Percentiles rank a stretch among this genome's conserved stretches.
Evolutionary conservation across 306 rosid genomes (phyloP).

Genomic region (Sindora glabra): DNA sequence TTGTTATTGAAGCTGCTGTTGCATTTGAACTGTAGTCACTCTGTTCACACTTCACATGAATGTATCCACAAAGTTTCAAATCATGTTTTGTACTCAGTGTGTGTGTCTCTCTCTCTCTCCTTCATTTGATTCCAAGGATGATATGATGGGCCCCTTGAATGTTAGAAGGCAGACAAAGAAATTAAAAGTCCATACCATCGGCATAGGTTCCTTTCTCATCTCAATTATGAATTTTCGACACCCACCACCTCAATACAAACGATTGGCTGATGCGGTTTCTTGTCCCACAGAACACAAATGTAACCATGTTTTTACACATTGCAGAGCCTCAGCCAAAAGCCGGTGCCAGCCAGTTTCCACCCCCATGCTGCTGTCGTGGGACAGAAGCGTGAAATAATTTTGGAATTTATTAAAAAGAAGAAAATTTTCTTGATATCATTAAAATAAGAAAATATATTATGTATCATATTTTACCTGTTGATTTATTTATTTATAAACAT

Average conservation of each 20-base stretch:
- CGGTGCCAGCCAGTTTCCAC: too few relatives aligned
- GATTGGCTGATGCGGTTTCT: slow-evolving; percentile 1
- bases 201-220: slow-evolving; percentile 22
- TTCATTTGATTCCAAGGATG: slow-evolving; percentile 12
- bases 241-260: background rate
- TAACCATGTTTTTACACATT: background rate
- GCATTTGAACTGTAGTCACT: background rate
- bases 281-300: background rate
- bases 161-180: slow-evolving; percentile 26
- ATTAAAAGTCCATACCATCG: slow-evolving; percentile 2
- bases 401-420: too few relatives aligned
- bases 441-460: too few relatives aligned
- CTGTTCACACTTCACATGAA: slow-evolving; percentile 4
- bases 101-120: too few relatives aligned
- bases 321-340: background rate
- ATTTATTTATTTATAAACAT: too few relatives aligned
- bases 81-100: background rate
- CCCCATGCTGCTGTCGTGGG: too few relatives aligned
- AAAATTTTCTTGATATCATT: too few relatives aligned
- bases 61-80: background rate
- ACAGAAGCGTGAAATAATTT: too few relatives aligned
- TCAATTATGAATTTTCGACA: slow-evolving; percentile 19
- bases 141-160: slow-evolving; percentile 17
- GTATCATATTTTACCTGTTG: too few relatives aligned
- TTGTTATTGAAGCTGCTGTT: background rate